phyloP scores from a whole-genome alignment of 805 yeast genomes.

The Sugiyamaella boreocaroliniensis region DNA sequence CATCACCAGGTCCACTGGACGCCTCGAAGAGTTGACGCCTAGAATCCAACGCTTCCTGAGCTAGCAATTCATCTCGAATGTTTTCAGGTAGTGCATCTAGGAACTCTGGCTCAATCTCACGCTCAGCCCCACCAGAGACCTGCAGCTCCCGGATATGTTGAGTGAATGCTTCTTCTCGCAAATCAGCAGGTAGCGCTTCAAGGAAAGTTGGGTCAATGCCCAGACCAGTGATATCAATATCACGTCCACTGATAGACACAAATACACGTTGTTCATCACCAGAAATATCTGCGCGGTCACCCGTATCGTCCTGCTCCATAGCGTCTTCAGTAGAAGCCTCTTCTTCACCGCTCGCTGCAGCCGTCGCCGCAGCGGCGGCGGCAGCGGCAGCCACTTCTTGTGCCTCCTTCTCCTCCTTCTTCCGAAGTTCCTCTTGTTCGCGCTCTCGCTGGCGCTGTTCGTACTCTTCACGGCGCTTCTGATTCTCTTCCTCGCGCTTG shows the following conservation, averaged over 20 bases:
- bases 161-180: constrained; percentile 85
- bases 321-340: not conserved
- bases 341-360: constrained; percentile 1
- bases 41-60: constrained; percentile 21
- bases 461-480: constrained; percentile 11
- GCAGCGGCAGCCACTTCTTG: constrained; percentile 15
- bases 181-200: constrained; percentile 84
- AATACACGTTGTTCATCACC: constrained; percentile 32
- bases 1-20: constrained; percentile 14
- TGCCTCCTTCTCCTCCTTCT: constrained; percentile 25
- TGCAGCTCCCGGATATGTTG: constrained; percentile 70
- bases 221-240: constrained; percentile 80
- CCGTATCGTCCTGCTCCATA: not conserved
- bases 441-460: constrained; percentile 13
- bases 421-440: constrained; percentile 25
- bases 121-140: constrained; percentile 39
- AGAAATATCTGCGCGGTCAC: not conserved
- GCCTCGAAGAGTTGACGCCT: constrained; percentile 10
- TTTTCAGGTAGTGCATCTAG: constrained; percentile 69
- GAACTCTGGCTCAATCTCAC: constrained; percentile 73
- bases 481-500: constrained; percentile 26
- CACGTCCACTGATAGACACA: constrained; percentile 68
- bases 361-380: constrained; percentile 22
- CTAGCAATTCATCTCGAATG: constrained; percentile 39
- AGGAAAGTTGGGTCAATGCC: constrained; percentile 89